These are phyloP conservation scores for Sporothrix pallida DNA, from an alignment of 2,329 filamentous ascomycete genomes.

Conservation along the genomic window DNA sequence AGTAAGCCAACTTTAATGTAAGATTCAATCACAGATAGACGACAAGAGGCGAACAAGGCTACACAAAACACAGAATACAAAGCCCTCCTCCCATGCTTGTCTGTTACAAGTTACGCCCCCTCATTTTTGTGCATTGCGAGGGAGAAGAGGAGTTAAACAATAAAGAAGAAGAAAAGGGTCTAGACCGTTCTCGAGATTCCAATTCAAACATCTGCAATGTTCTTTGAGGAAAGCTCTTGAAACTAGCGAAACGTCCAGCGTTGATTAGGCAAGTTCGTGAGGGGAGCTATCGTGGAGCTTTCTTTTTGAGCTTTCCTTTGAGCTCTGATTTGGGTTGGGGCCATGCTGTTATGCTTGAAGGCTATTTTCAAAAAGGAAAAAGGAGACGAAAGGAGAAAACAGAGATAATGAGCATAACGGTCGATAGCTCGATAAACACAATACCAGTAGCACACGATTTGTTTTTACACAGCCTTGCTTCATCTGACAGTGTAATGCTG, in stretches of 20 bases:
- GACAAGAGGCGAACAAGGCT: not conserved
- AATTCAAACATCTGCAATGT: not conserved
- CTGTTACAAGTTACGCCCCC: not conserved
- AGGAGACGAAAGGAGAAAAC: not conserved
- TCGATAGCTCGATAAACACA: not conserved
- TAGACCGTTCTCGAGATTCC: not conserved
- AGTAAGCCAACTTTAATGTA: not conserved
- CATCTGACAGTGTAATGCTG: not conserved
- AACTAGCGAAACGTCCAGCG: not conserved
- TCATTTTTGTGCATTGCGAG: not conserved
- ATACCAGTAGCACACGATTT: not conserved
- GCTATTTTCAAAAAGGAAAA: conserved; percentile 1
- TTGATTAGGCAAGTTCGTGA: not conserved
- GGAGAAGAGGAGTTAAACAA: not conserved
- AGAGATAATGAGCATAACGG: not conserved
- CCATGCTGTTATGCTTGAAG: not conserved
- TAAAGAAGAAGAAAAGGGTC: conserved; percentile 1
- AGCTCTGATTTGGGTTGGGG: too few species aligned
- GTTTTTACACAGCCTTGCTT: conserved; percentile 6
- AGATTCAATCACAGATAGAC: not conserved
- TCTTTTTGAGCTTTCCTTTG: too few species aligned
- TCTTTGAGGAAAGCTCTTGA: not conserved
- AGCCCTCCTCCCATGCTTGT: not conserved
- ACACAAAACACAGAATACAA: not conserved
- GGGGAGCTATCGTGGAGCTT: not conserved